Base-by-base conservation (phyloP, 1,284 basidiomycete species). In the Leucoagaricus sp. region DNA sequence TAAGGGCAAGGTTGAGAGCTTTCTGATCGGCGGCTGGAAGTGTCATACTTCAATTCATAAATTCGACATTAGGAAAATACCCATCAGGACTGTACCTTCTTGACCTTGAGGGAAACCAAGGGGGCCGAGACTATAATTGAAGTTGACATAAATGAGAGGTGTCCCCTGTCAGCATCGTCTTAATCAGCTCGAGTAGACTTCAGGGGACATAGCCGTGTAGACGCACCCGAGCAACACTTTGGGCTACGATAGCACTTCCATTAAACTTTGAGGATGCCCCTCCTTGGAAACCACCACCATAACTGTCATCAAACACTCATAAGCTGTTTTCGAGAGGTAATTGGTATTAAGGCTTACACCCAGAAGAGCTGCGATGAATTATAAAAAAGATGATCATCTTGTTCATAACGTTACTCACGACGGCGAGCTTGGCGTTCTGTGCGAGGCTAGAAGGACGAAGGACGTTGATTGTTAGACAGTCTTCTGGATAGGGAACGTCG, bases 51-150 rank as follows among this genome's bases (percentile, higher is more conserved):
- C 13, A 38, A 4, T 8, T 46, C 15, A 26, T n/a, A n/a, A 28
- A n/a, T n/a, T 5, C 45, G 5, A 12, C 10, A n/a, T 5, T 12
- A 26, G 26, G 28, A 15, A 48, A 4, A 48, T 4, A 33, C 12
- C 7, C 9, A 28, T 7, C 4, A 8, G 13, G 17, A 45, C 23
- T 9, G 21, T 5, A 64, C 78, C 75, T 68, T 82, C 79, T 47
- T 68, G 62, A 1, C 80, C 80, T 64, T 78, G 75, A 7, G 79
- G 78, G 55, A 80, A 84, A 46, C 82, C 82, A 9, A 83, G 69
- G 3, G 78, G 77, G 0, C 78, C 79, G 2, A 80, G 61, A 26
- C 84, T 76, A 61, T 86, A 85, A 62, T 84, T 82, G 72, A 81
- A 71, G 55, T 75, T 80, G 40, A 85, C 82, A 47, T 82, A 81